These are phyloP conservation scores for Termitomyces sp. DNA, from an alignment of 768 basidiomycete species.

Conservation along the genomic window DNA sequence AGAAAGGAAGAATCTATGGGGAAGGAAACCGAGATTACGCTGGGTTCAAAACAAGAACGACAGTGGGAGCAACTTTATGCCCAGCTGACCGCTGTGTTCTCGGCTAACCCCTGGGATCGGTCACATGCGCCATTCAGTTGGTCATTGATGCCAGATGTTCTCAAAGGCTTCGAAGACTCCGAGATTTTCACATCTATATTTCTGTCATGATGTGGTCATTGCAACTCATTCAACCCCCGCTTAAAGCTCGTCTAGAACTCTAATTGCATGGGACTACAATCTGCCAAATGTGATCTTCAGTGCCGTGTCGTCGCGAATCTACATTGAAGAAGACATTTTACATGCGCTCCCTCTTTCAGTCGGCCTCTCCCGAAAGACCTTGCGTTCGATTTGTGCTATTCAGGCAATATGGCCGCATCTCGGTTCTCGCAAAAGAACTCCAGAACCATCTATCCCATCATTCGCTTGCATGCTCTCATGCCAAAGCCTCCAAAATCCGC, in stretches of 20 bases:
- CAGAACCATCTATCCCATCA: neutral
- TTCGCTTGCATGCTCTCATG: neutral
- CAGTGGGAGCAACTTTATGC: conserved; percentile 19
- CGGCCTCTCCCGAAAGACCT: conserved; percentile 6
- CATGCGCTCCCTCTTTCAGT: neutral
- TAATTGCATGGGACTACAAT: neutral
- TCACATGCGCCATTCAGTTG: conserved; percentile 18
- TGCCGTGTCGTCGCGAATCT: neutral
- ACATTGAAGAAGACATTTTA: neutral
- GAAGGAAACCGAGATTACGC: conserved; percentile 11
- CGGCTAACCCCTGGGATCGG: conserved; percentile 19
- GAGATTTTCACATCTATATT: neutral
- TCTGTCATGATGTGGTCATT: neutral
- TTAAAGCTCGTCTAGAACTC: neutral
- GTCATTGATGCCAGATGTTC: neutral
- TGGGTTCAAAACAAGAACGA: conserved; percentile 14
- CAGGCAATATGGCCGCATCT: neutral
- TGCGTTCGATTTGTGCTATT: neutral
- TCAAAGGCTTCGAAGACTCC: neutral
- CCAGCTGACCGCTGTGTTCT: conserved; percentile 19
- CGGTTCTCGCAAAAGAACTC: neutral
- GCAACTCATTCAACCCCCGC: neutral
- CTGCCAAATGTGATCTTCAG: conserved; percentile 2
- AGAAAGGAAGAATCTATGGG: conserved; percentile 17
- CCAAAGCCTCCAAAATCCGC: neutral